Percentiles rank a stretch among this genome's conserved stretches.
These are phyloP conservation scores for Discostella pseudostelligera DNA, from an alignment of 108 stramenopile genomes.

Conservation along the genomic window DNA sequence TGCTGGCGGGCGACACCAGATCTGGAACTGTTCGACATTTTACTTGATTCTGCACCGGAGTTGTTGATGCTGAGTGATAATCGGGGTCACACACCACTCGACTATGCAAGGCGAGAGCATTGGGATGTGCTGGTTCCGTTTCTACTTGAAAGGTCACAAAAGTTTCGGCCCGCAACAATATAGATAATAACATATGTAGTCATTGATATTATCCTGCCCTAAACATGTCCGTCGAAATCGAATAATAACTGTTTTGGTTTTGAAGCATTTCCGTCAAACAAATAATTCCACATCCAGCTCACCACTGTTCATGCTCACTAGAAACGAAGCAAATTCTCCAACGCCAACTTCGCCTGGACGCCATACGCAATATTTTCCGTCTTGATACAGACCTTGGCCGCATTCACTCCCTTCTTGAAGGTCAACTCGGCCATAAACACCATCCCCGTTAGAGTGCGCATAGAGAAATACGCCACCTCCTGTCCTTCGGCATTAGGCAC, in stretches of 20 bases:
- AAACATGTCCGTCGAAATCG: too few relatives aligned
- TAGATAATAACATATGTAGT: neutral
- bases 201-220: neutral
- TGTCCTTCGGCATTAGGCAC: conserved; percentile 91
- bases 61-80: conserved; percentile 53
- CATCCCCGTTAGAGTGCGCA: conserved; percentile 75
- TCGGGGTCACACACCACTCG: conserved; percentile 55
- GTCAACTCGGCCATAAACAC: conserved; percentile 91
- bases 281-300: neutral
- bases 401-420: conserved; percentile 90
- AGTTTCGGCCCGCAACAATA: conserved; percentile 41
- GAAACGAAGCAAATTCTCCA: conserved; percentile 75
- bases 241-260: too few relatives aligned
- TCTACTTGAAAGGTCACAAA: conserved; percentile 25
- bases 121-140: conserved; percentile 43
- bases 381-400: conserved; percentile 91
- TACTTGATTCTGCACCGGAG: conserved; percentile 44
- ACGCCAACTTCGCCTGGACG: conserved; percentile 67
- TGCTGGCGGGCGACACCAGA: conserved; percentile 69
- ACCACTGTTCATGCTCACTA: conserved; percentile 8
- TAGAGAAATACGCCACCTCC: conserved; percentile 90
- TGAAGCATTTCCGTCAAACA: too few relatives aligned
- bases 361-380: conserved; percentile 77
- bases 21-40: conserved; percentile 53
- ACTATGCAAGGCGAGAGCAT: conserved; percentile 54